Evolutionary conservation across 176 grass and related monocot species (phyloP).

Genomic region (Echinochloa phyllopogon): DNA sequence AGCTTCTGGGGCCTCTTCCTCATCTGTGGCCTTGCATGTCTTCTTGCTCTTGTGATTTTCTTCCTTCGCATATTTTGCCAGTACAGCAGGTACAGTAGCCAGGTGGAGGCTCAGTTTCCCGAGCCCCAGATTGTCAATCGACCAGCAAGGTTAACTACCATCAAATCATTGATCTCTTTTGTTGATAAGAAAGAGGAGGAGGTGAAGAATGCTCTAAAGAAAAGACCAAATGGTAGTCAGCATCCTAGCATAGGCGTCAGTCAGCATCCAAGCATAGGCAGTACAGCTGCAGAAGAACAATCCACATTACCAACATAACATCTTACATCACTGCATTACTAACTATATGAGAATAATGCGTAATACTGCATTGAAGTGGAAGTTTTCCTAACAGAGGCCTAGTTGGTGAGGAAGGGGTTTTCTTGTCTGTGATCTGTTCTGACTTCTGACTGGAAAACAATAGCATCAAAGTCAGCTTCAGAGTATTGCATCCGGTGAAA

Average conservation of each 20-base stretch:
- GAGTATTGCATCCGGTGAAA: constrained; percentile 12
- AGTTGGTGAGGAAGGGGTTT: neutral
- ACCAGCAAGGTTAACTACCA: constrained; percentile 58
- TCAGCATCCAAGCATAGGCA: constrained; percentile 42
- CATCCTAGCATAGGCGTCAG: neutral
- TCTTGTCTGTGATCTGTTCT: constrained; percentile 5
- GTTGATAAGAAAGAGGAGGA: constrained; percentile 91
- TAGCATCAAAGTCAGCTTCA: neutral
- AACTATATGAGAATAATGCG: neutral
- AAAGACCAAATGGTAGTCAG: constrained; percentile 63
- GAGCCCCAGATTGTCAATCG: constrained; percentile 56
- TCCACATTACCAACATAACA: constrained; percentile 36
- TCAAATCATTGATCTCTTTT: constrained; percentile 81
- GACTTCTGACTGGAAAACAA: neutral
- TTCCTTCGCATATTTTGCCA: constrained; percentile 61
- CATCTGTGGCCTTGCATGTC: constrained; percentile 71
- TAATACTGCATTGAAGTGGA: constrained; percentile 21
- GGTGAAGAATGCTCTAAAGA: constrained; percentile 72
- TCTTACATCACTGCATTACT: neutral
- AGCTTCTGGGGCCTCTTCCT: constrained; percentile 94
- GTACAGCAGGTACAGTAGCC: constrained; percentile 70
- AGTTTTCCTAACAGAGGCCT: neutral
- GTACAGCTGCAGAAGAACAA: constrained; percentile 12
- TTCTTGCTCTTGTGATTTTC: constrained; percentile 70
- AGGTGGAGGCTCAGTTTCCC: constrained; percentile 41